phyloP scores from a whole-genome alignment of 768 basidiomycete species.

The Nidula microcarpa region DNA sequence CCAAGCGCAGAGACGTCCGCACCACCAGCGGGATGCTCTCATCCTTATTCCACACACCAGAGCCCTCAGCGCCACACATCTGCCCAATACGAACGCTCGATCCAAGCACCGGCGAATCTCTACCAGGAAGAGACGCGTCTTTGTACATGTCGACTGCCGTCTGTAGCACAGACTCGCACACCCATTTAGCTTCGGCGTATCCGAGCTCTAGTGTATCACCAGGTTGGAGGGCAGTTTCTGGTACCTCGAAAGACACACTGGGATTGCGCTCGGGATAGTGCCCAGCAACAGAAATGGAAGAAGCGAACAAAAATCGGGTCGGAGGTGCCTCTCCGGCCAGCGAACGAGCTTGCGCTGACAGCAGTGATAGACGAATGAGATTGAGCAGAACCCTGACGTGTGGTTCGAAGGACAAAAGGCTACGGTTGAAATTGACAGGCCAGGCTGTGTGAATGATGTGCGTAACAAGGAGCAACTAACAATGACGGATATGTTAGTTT shows the following conservation, averaged over 20 bases:
- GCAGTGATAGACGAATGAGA: slow-evolving; percentile 19
- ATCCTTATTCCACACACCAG: slow-evolving; percentile 32
- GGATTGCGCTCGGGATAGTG: slow-evolving; percentile 22
- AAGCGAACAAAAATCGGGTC: slow-evolving; percentile 31
- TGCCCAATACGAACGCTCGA: slow-evolving; percentile 30
- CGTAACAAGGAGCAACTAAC: slow-evolving; percentile 16
- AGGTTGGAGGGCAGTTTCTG: slow-evolving; percentile 25
- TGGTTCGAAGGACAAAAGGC: slow-evolving; percentile 38
- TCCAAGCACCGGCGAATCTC: slow-evolving; percentile 13
- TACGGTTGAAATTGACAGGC: slow-evolving; percentile 41
- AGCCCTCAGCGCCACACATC: slow-evolving; percentile 31
- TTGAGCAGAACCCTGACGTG: slow-evolving; percentile 32
- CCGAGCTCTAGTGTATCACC: slow-evolving; percentile 20
- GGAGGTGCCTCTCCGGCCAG: slow-evolving; percentile 8
- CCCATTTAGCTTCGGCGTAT: slow-evolving; percentile 35
- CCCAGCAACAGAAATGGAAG: slow-evolving; percentile 30
- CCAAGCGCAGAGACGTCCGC: slow-evolving; percentile 21
- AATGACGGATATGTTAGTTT: too few relatives aligned
- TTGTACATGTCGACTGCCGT: slow-evolving; percentile 23
- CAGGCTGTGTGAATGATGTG: slow-evolving; percentile 36
- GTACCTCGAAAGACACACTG: slow-evolving; percentile 22
- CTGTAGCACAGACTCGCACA: slow-evolving; percentile 26
- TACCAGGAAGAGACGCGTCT: slow-evolving; percentile 2
- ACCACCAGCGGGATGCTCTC: slow-evolving; percentile 33
- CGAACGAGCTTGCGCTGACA: slow-evolving; percentile 13